phyloP scores from a whole-genome alignment of 2,329 filamentous ascomycete genomes.

The Exophiala spinifera region DNA sequence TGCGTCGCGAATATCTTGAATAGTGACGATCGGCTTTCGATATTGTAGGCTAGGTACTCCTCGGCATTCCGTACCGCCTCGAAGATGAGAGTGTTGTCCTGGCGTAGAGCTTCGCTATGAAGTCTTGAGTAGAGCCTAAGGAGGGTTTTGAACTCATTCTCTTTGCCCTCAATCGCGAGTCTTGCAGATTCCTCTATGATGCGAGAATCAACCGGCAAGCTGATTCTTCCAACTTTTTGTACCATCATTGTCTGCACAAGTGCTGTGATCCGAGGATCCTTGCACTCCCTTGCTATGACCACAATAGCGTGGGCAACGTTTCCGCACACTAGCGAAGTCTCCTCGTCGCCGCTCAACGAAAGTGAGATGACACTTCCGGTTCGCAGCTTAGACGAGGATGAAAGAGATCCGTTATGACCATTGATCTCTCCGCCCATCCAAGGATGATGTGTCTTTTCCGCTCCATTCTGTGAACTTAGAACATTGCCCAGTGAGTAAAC shows the following conservation, averaged over 20 bases:
- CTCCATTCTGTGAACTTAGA: constrained; percentile 66
- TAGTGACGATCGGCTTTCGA: constrained; percentile 64
- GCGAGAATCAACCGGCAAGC: constrained; percentile 71
- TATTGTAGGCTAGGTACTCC: constrained; percentile 70
- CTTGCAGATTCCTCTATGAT: constrained; percentile 80
- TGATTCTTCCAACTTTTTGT: constrained; percentile 91
- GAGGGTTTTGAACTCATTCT: constrained; percentile 78
- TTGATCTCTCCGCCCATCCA: constrained; percentile 25
- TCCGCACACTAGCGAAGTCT: constrained; percentile 70
- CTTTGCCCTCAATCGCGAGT: constrained; percentile 72
- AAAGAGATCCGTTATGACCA: constrained; percentile 26
- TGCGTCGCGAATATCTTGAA: constrained; percentile 82
- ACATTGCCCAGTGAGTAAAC: constrained; percentile 96
- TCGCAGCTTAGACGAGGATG: constrained; percentile 44
- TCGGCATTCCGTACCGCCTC: constrained; percentile 76
- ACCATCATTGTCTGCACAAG: constrained; percentile 91
- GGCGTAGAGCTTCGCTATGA: constrained; percentile 67
- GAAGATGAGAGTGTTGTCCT: constrained; percentile 64
- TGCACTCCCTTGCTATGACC: constrained; percentile 74
- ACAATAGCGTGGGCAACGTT: constrained; percentile 96
- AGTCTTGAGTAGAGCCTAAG: constrained; percentile 79
- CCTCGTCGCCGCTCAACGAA: constrained; percentile 70
- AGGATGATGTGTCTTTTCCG: constrained; percentile 44
- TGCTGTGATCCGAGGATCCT: constrained; percentile 88
- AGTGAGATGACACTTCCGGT: constrained; percentile 78